Evolutionary conservation across 176 grass and related monocot genomes (phyloP).

Genomic region (Aegilops tauschii): DNA sequence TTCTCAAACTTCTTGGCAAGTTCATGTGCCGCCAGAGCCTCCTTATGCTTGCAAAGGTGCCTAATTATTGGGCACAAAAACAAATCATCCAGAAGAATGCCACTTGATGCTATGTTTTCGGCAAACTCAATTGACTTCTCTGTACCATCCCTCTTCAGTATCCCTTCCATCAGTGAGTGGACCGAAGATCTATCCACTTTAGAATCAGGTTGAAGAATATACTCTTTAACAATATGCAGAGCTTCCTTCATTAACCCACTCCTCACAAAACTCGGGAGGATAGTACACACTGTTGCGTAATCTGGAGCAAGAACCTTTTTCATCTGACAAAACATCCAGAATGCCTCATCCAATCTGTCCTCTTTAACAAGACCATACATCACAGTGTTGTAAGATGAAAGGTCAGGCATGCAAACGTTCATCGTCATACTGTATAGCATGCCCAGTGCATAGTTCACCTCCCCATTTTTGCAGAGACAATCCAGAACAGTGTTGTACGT

Average conservation of each 20-base stretch:
- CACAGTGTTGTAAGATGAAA: conserved; percentile 85
- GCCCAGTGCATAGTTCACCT: conserved; percentile 63
- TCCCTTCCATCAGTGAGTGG: conserved; percentile 69
- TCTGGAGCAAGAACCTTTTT: conserved; percentile 83
- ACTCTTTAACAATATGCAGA: conserved; percentile 52
- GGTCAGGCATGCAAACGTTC: conserved; percentile 62
- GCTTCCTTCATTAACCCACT: conserved; percentile 67
- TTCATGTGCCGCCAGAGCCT: conserved; percentile 59
- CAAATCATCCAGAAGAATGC: conserved; percentile 59
- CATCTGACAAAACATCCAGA: conserved; percentile 87
- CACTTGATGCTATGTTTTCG: conserved; percentile 45
- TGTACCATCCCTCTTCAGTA: conserved; percentile 71
- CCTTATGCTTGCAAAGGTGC: conserved; percentile 73
- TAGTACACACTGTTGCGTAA: conserved; percentile 74
- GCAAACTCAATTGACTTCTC: conserved; percentile 72
- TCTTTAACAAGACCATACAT: conserved; percentile 80
- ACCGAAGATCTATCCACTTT: conserved; percentile 52
- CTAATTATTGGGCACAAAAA: conserved; percentile 87
- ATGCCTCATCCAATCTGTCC: conserved; percentile 64
- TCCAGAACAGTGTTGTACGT: conserved; percentile 89
- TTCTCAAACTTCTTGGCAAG: conserved; percentile 62
- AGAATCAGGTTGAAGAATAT: conserved; percentile 47
- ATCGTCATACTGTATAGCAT: conserved; percentile 72
- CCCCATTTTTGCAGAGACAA: conserved; percentile 92
- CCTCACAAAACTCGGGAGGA: conserved; percentile 76